Base-by-base conservation (phyloP, 225 moss, liverwort and hornwort species). In the Physcomitrellopsis africana region DNA sequence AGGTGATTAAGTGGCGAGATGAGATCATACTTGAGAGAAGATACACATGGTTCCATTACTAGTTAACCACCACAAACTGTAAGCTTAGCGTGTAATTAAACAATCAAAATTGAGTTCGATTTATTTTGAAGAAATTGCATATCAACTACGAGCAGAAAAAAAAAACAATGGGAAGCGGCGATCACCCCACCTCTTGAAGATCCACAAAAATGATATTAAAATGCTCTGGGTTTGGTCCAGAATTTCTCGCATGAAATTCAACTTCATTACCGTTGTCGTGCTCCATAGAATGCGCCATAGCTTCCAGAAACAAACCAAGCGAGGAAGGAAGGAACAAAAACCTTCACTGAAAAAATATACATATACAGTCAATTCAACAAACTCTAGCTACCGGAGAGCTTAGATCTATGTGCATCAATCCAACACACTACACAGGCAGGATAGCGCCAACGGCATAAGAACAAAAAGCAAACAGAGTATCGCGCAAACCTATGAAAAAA, bases 241-340 rank as follows among this genome's bases (percentile, higher is more conserved):
- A 60, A 26, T 52, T 48, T 19, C 23, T 68, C n/a, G 26, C 80
- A 65, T 12, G 72, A 60, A 59, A 51, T 63, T 71, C 57, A 19
- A 27, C 62, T 43, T 51, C 44, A 55, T 69, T 73, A 20, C 73
- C 80, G 67, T 67, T 51, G 2, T 71, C 74, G 70, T 80, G 32
- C 67, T 77, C 71, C 82, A 77, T 80, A 26, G 77, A 45, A 41
- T 74, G 61, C 63, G 84, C 84, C 84, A 78, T 81, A 68, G 52
- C 78, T 72, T 52, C 43, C 60, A 69, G 18, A 48, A 51, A 26
- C 53, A 26, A 52, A 8, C 46, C 37, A 16, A 59, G 27, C 43
- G 20, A 48, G 45, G 53, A 43, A 73, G 10, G 65, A 27, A 65
- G 17, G 15, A 60, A 10, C 20, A 8, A 57, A 48, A 15, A 14